Evolutionary conservation across 345 rosid genomes (phyloP), one percentile per base, ranked within the genome.

Genomic region (Garcia nutans): DNA sequence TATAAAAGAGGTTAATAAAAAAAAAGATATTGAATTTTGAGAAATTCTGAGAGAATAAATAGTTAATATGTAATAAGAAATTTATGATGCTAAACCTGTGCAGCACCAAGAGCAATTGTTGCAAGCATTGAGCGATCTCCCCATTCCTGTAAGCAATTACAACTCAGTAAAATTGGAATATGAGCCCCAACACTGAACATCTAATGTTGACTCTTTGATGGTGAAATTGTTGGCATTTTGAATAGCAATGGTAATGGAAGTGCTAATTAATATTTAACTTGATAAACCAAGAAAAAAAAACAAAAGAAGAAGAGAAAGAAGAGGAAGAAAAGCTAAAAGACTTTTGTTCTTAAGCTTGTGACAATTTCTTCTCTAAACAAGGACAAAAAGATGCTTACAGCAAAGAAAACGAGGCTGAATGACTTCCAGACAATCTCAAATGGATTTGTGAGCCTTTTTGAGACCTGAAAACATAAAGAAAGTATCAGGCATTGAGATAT

Each of bases 61-160:
- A 37, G 69, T 15, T 44, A 33, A 33, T 70, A 41, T 8, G 73
- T 26, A 6, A 70, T 61, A n/a, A 44, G 44, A 62, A 69, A 58
- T 56, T 49, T 26, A 67, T 24, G 55, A 71, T 64, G 68, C 33
- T 42, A 58, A 68, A 89, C 98, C 99, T 95, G 98, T 33, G 97
- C 97, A 33, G 98, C 99, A 64, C 91, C 98, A 3, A 96, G 99
- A 45, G 99, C 99, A 59, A 96, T 92, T 56, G 99, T 96, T 37
- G 98, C 99, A 58, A 96, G 97, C 99, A 96, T 96, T 55, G 98
- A 93, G 66, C 99, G 99, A 75, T 96, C 99, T 79, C 99, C 99
- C 98, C 99, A 96, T 96, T 96, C 99, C 99, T 93, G 75, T 60
- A 22, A 79, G 65, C 65, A 23, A 62, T 65, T 62, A 74, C 20